Evolutionary conservation across 2,329 filamentous ascomycete genomes (phyloP), one percentile per base, ranked within the genome.

Genomic region (Plectosphaerella cucumerina): DNA sequence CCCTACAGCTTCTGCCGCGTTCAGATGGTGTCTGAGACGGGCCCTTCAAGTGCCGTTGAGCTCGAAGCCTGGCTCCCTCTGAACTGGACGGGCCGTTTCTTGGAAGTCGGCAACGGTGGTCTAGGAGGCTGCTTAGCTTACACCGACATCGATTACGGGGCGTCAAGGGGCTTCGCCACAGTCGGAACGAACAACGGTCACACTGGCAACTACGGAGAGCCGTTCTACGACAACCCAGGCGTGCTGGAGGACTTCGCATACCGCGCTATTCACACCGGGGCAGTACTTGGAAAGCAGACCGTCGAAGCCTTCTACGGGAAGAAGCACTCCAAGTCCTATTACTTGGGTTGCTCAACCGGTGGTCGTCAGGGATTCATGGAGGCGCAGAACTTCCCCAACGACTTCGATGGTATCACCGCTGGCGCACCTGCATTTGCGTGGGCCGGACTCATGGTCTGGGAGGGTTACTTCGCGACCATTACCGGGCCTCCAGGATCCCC

Each of bases 361-460:
- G 79, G 79, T 2, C 66, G 77, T 3, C 77, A 82, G 62, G 78
- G 78, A 15, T 62, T 80, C 15, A 75, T 75, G 47, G 62, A 72
- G 14, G 71, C 73, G 0, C 64, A 65, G 17, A 67, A 69, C 12
- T 65, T 69, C 3, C 62, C 71, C 2, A 64, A 70, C 44, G 70
- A 74, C 57, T 83, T 84, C 50, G 78, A 84, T 56, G 81, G 81
- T 18, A 70, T 79, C 10, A 59, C 84, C 2, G 74, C 78, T 14
- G 78, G 78, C 9, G 62, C 64, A 3, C 62, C 73, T 26, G 77
- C 77, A 0, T 52, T 69, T 70, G 70, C 53, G 2, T 55, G 50
- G 1, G 70, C 63, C 39, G 73, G 77, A 57, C 57, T 82, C 62
- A 68, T 66, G 33, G 63, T 62, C 0, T 72, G 63, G 63, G 50